Conservation (phyloP, 805 yeast genomes). For the Starmerella vaccinii region DNA sequence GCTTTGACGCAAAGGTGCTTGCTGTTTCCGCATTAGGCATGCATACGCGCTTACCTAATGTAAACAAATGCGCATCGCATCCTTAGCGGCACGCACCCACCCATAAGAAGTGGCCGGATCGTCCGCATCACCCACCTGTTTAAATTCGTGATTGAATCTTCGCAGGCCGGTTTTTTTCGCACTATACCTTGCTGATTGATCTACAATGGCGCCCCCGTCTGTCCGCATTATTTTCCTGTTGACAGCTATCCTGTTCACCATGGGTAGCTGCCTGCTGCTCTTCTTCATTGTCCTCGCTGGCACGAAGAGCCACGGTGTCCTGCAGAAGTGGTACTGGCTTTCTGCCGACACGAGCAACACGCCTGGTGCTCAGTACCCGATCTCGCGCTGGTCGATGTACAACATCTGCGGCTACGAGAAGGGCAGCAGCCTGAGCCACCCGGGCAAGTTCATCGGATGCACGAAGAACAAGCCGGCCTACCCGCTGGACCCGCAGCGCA, state of each 20-base stretch:
- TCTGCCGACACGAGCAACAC: constrained; percentile 59
- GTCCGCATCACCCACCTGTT: background rate
- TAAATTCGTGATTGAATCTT: background rate
- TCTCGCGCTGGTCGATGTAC: constrained; percentile 76
- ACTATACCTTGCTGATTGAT: background rate
- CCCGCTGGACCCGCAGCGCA: constrained; percentile 72
- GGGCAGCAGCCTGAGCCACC: constrained; percentile 38
- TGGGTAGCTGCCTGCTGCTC: constrained; percentile 42
- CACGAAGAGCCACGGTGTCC: constrained; percentile 40
- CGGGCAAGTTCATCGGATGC: constrained; percentile 43
- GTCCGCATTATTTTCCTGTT: constrained; percentile 10
- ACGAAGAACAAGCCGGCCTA: constrained; percentile 55
- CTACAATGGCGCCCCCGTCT: constrained; percentile 12
- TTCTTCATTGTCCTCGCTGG: constrained; percentile 59
- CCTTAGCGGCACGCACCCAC: background rate
- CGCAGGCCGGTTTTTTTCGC: background rate
- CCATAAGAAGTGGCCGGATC: constrained; percentile 6
- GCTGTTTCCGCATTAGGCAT: constrained; percentile 6
- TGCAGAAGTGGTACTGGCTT: constrained; percentile 68
- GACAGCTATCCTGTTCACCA: constrained; percentile 30
- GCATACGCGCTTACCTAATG: constrained; percentile 6
- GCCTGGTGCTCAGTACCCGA: constrained; percentile 32
- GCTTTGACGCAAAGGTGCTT: constrained; percentile 2
- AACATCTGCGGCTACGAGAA: constrained; percentile 44
- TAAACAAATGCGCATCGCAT: constrained; percentile 1